phyloP scores from a whole-genome alignment of 176 grass and related monocot species.

The Musa acuminata region DNA sequence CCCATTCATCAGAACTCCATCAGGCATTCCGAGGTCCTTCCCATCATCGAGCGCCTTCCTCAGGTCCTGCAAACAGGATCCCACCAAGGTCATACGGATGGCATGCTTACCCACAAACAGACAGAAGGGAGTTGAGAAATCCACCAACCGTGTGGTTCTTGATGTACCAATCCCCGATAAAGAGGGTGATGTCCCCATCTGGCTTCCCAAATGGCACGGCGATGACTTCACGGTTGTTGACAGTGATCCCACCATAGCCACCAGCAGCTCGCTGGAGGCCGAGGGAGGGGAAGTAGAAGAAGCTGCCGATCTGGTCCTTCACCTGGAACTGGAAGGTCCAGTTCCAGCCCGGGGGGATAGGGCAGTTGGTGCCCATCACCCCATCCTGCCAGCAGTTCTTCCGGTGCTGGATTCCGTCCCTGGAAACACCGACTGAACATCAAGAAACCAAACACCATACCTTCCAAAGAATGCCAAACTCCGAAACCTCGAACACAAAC shows the following conservation, averaged over 20 bases:
- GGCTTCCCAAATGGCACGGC: constrained; percentile 21
- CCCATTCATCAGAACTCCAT: constrained; percentile 27
- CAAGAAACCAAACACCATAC: not conserved
- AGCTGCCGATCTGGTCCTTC: constrained; percentile 95
- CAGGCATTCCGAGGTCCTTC: constrained; percentile 20
- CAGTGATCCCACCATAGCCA: constrained; percentile 23
- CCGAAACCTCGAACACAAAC: not conserved
- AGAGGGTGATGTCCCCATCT: constrained; percentile 17
- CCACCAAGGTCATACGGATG: not conserved
- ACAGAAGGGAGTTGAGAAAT: not conserved
- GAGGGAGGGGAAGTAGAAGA: constrained; percentile 69
- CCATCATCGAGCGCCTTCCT: constrained; percentile 16
- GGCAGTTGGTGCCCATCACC: constrained; percentile 23
- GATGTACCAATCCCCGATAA: constrained; percentile 26
- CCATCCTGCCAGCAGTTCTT: constrained; percentile 30
- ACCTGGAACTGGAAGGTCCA: constrained; percentile 50
- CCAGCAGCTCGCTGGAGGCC: constrained; percentile 20
- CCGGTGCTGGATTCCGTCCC: constrained; percentile 27
- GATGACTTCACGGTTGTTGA: constrained; percentile 24
- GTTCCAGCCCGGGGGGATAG: constrained; percentile 23
- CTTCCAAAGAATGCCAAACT: not conserved
- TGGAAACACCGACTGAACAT: not conserved
- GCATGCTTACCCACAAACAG: not conserved
- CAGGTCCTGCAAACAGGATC: constrained; percentile 7
- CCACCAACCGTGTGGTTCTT: constrained; percentile 18